Base-by-base conservation (phyloP, 192 early-diverging fungal genomes). In the Nowakowskiella sp. region DNA sequence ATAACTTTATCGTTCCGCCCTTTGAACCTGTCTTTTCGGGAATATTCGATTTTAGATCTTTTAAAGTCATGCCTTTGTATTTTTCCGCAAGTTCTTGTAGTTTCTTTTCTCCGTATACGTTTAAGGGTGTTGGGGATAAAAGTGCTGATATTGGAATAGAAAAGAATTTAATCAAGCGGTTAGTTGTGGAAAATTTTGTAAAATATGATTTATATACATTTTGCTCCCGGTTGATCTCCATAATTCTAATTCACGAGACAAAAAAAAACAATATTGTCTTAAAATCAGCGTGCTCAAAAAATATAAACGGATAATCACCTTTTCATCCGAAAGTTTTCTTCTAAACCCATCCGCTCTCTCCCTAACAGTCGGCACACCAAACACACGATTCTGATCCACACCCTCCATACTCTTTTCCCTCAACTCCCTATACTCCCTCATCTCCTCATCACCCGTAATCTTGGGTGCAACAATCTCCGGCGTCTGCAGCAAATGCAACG, bases 341-440 rank as follows among this genome's bases (percentile, higher is more conserved):
- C 44, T 21, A 33, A 21, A 53, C 8, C 68, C 68, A 13, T 47
- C 36, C 28, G 53, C 56, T 44, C 42, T 44, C 30, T 47, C 48
- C 10, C 69, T 47, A 50, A 70, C 51, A 16, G 68, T 70, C 42
- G 68, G 68, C 28, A 70, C 46, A 6, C 68, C 68, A 53, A 62
- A 70, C 4, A 65, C 45, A 66, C 60, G 53, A 48, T 66, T n/a
- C 23, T n/a, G 9, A 49, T 44, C 10, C 21, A 4, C 53, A 30
- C 21, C 62, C 43, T 49, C 50, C 29, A 33, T 42, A 44, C 42
- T 56, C 52, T 46, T 47, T 48, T 53, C 29, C 30, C 25, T 28
- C 43, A 64, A 47, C 36, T 6, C 30, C 16, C 3, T 9, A 31
- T 62, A 16, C 26, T 16, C 29, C 51, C 48, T 21, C 6, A 42